These are phyloP conservation scores for Brassica incana DNA, from an alignment of 345 rosid genomes.

Conservation along the genomic window DNA sequence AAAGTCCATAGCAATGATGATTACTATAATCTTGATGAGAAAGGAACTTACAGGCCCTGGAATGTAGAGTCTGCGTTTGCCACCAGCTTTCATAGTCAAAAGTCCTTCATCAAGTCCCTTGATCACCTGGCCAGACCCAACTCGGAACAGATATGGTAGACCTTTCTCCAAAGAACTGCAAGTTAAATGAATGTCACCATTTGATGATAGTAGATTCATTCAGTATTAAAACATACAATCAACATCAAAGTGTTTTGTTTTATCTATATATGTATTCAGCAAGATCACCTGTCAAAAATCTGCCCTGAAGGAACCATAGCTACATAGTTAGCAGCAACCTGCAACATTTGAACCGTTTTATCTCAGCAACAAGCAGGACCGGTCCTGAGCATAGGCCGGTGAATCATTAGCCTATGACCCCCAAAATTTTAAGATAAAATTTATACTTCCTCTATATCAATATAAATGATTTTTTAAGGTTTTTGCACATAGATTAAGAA, in stretches of 20 bases:
- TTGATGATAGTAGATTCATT: background rate
- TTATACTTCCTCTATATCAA: too few relatives aligned
- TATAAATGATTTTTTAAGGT: too few relatives aligned
- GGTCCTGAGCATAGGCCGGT: too few relatives aligned
- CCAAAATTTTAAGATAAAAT: too few relatives aligned
- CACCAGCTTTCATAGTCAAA: slow-evolving; percentile 46
- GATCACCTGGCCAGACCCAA: slow-evolving; percentile 96
- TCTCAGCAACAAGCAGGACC: background rate
- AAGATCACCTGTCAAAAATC: slow-evolving; percentile 77
- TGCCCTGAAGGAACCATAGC: slow-evolving; percentile 98
- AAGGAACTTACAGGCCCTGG: slow-evolving; percentile 71
- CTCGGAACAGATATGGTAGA: slow-evolving; percentile 73
- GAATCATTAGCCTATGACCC: too few relatives aligned
- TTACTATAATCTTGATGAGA: background rate
- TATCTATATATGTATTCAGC: background rate
- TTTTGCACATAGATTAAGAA: too few relatives aligned
- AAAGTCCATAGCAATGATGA: background rate
- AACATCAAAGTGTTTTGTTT: background rate
- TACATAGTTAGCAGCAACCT: slow-evolving; percentile 95
- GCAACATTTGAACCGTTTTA: background rate
- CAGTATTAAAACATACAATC: background rate
- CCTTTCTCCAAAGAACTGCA: slow-evolving; percentile 91
- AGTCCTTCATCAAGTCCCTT: slow-evolving; percentile 15
- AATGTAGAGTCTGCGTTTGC: slow-evolving; percentile 86
- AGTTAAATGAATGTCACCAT: slow-evolving; percentile 19